Evolutionary conservation across 805 yeast species (phyloP), one percentile per base, ranked within the genome.

Genomic region (Metschnikowia reukaufii): DNA sequence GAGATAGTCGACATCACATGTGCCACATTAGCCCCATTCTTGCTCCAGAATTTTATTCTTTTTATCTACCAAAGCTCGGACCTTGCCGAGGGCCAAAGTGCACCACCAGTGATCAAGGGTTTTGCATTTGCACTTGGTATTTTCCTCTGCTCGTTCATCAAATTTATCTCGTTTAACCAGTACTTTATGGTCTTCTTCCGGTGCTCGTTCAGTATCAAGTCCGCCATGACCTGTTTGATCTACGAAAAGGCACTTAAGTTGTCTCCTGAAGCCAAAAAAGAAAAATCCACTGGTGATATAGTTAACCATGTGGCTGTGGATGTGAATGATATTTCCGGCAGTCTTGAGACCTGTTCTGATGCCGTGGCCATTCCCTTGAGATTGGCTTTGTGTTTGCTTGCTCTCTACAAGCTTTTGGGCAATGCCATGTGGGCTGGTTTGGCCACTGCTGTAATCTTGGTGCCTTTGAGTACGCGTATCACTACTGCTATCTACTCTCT

Each of bases 61-160:
- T 66, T 57, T 55, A 63, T 66, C 44, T 44, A 56, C 17, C 50
- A 47, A 6, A 19, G 21, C 39, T 52, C 46, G 25, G 53, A 45
- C 16, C 44, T 46, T n/a, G 21, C 54, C 4, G 39, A 20, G 15
- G 49, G 36, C 30, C 35, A 31, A 20, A 23, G 39, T 12, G 44
- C 43, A 34, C 56, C 58, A 12, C 58, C 58, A 1, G 23, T 52
- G 48, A 83, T 92, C 64, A 60, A 80, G 65, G 91, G 90, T 40
- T 73, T 94, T 39, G 97, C 92, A 65, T 74, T 88, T 60, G 82
- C 90, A 50, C 84, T 84, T 66, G 95, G 96, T 63, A 91, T 70
- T 45, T 69, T 63, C 49, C 31, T 57, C n/a, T 52, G 60, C 20
- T 50, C 68, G 4, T 57, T 63, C 25, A 25, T 47, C 32, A 50